Evolutionary conservation across 2,329 filamentous ascomycete species (phyloP).

Genomic region (Pestalotiopsis sp.): DNA sequence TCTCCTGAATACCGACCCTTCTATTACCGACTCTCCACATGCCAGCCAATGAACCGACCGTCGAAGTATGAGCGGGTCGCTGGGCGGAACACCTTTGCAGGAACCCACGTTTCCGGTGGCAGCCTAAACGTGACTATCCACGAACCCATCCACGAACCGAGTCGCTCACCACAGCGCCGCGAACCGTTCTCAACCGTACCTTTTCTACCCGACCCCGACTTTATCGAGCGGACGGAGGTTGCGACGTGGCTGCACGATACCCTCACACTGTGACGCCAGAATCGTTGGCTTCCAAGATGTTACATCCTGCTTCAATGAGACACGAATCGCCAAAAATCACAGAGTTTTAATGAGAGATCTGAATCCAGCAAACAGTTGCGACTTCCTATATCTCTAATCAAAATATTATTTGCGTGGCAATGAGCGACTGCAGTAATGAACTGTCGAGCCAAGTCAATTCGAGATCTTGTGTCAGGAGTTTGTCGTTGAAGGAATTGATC

Average conservation of each 20-base stretch:
- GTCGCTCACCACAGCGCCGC: no score
- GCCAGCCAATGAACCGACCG: neutral
- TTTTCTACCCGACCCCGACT: slow-evolving; percentile 9
- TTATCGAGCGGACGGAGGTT: slow-evolving; percentile 6
- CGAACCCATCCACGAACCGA: neutral
- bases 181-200: neutral
- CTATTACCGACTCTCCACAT: neutral
- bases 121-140: neutral
- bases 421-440: no score
- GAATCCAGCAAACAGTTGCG: no score
- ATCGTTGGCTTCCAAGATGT: no score
- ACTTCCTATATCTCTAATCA: no score
- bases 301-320: no score
- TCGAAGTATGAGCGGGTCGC: neutral
- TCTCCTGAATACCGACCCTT: neutral
- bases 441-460: no score
- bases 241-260: slow-evolving; percentile 14
- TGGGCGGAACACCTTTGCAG: neutral
- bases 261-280: slow-evolving; percentile 5
- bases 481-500: no score
- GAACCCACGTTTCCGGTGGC: neutral
- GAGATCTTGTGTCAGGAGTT: no score
- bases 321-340: no score
- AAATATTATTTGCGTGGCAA: no score
- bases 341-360: no score